Percentiles rank a stretch among this genome's conserved stretches.
phyloP scores from a whole-genome alignment of 768 basidiomycete genomes.

The Lentinus brumalis region DNA sequence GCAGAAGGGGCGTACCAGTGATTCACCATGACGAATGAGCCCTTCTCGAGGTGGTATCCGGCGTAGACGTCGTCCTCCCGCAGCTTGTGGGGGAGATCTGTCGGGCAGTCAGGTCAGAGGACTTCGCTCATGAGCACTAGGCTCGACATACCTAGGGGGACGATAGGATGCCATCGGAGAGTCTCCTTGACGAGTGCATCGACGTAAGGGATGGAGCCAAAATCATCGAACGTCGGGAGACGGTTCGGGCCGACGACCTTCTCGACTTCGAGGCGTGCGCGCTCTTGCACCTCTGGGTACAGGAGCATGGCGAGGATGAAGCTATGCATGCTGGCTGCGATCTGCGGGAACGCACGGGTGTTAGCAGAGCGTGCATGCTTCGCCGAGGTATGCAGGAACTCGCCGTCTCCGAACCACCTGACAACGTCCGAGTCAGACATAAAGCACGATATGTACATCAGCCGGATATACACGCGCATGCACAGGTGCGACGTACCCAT shows the following conservation, averaged over 20 bases:
- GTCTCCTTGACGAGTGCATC: conserved; percentile 55
- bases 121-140: neutral
- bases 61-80: conserved; percentile 27
- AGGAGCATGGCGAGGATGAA: conserved; percentile 68
- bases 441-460: neutral
- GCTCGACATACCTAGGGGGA: neutral
- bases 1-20: conserved; percentile 9
- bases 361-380: too few relatives aligned
- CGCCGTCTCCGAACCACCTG: conserved; percentile 12
- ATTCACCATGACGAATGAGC: conserved; percentile 25
- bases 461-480: neutral
- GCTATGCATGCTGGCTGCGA: conserved; percentile 51
- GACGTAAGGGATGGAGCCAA: conserved; percentile 54
- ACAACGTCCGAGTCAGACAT: neutral
- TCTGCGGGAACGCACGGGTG: conserved; percentile 34
- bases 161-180: conserved; percentile 13
- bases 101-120: neutral
- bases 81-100: conserved; percentile 25
- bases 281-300: conserved; percentile 54
- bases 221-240: conserved; percentile 59
- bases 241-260: conserved; percentile 52
- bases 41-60: conserved; percentile 29
- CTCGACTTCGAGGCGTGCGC: conserved; percentile 69
- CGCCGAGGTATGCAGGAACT: neutral
- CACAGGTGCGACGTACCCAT: neutral